Conservation (phyloP, 768 basidiomycete genomes). For the Lentinus brumalis region DNA sequence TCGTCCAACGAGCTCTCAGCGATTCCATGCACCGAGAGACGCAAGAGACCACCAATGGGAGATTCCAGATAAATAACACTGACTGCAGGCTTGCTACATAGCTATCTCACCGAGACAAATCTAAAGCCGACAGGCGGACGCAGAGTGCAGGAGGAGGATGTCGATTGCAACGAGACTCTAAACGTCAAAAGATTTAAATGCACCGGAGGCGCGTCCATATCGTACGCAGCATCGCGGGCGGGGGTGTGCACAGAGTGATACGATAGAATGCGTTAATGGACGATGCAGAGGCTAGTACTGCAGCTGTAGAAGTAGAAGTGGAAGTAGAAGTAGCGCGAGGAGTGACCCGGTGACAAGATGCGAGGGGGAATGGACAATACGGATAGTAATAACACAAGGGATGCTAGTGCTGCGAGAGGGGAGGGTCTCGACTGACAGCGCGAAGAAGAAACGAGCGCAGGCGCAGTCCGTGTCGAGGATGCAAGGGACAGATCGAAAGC, state of each 20-base stretch:
- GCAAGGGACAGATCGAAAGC: background rate
- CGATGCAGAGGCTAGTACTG: background rate
- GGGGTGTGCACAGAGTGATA: background rate
- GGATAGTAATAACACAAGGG: constrained; percentile 20
- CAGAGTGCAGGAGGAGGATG: background rate
- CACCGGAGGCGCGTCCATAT: constrained; percentile 1
- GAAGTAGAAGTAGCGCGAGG: constrained; percentile 6
- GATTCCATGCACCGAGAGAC: no score
- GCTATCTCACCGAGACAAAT: no score
- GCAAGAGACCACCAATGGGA: no score
- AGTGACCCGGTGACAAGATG: background rate
- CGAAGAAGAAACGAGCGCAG: constrained; percentile 3
- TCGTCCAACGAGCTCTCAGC: no score
- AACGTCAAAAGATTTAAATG: background rate
- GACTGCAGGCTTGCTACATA: no score
- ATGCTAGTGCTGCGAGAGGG: constrained; percentile 1
- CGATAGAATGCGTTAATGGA: background rate
- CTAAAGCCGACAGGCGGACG: background rate
- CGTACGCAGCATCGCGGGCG: background rate
- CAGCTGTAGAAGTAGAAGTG: constrained; percentile 3
- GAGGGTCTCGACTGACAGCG: constrained; percentile 12
- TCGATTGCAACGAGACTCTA: background rate
- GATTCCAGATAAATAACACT: no score
- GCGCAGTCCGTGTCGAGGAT: constrained; percentile 6
- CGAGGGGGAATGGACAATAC: constrained; percentile 8